These are phyloP conservation scores for Cyberlindnera samutprakarnensis DNA, from an alignment of 805 yeast genomes.

Conservation along the genomic window DNA sequence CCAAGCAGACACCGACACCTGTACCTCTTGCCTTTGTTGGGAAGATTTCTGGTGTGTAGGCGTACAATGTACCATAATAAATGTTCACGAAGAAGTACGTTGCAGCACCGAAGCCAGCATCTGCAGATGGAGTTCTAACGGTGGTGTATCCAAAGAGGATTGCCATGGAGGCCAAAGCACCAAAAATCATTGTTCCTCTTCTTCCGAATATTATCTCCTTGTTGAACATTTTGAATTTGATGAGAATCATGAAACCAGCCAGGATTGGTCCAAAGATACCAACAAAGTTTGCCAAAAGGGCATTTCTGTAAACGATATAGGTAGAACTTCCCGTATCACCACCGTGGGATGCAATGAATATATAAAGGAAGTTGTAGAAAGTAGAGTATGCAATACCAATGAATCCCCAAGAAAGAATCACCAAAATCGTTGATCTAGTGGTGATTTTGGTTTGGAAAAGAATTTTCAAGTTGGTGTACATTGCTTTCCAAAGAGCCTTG, in stretches of 20 bases:
- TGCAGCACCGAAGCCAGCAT: conserved; percentile 41
- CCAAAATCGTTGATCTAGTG: conserved; percentile 34
- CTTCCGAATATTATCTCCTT: conserved; percentile 33
- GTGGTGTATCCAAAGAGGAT: conserved; percentile 58
- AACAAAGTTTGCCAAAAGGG: conserved; percentile 34
- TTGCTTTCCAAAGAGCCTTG: conserved; percentile 14
- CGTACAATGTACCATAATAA: conserved; percentile 53
- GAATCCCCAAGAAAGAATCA: conserved; percentile 43
- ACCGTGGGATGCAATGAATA: conserved; percentile 42
- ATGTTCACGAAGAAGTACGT: conserved; percentile 42
- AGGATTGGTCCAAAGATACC: conserved; percentile 44
- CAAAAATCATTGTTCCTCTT: conserved; percentile 47
- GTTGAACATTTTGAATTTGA: conserved; percentile 10
- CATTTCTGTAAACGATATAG: conserved; percentile 38
- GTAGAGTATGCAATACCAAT: conserved; percentile 48
- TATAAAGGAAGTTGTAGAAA: conserved; percentile 45
- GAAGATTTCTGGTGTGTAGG: conserved; percentile 60
- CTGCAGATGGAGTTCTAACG: conserved; percentile 43
- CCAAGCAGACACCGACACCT: conserved; percentile 54
- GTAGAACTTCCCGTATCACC: conserved; percentile 36
- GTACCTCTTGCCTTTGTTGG: conserved; percentile 48
- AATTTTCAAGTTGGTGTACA: conserved; percentile 31
- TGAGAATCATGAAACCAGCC: conserved; percentile 29
- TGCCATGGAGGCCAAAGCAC: conserved; percentile 48
- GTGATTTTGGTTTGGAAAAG: conserved; percentile 37